Conservation (phyloP, 2,329 filamentous ascomycete species). For the Cytospora paraplurivora region DNA sequence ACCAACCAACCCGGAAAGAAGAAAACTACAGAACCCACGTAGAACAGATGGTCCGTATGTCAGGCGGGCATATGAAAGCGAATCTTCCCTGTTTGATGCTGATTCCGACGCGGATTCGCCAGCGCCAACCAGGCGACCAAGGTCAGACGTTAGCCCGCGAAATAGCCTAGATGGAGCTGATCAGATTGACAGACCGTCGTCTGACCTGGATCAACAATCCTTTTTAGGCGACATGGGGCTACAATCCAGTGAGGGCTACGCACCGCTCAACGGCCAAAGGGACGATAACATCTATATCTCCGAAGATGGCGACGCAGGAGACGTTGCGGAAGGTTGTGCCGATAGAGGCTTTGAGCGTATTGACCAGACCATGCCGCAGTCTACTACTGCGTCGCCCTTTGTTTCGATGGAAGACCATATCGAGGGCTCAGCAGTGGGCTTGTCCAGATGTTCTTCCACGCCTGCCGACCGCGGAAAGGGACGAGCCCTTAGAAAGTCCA, state of each 20-base stretch:
- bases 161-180: neutral
- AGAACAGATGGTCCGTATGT: neutral
- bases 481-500: neutral
- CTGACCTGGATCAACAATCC: neutral
- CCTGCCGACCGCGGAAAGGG: neutral
- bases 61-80: neutral
- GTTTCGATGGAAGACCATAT: neutral
- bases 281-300: slow-evolving; percentile 1
- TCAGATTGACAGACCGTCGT: neutral
- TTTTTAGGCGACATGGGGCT: neutral
- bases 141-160: neutral
- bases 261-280: neutral
- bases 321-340: neutral
- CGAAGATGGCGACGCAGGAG: neutral
- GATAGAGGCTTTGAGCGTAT: neutral
- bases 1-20: slow-evolving; percentile 16
- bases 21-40: slow-evolving; percentile 21
- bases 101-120: neutral
- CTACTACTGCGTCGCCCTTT: neutral
- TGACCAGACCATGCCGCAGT: neutral
- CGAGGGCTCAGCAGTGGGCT: neutral
- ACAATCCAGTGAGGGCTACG: neutral
- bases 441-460: too few relatives aligned
- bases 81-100: neutral
- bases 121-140: neutral